Evolutionary conservation across 768 basidiomycete genomes (phyloP).

Genomic region (Cyathus striatus): DNA sequence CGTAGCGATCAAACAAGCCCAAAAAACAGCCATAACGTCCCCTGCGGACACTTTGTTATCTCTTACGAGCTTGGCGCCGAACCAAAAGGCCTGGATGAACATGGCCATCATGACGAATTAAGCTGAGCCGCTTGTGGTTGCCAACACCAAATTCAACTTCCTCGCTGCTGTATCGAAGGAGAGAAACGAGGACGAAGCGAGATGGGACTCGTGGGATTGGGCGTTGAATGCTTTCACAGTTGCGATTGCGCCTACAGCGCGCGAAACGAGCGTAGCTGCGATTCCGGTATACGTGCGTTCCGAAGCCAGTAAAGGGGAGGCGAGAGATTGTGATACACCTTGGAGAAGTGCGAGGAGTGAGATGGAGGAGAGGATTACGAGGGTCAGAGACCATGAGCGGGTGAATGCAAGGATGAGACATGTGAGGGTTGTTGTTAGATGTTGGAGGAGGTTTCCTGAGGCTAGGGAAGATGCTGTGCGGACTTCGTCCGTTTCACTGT

Average conservation of each 20-base stretch:
- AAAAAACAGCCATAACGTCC: conserved; percentile 88
- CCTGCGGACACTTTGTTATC: conserved; percentile 64
- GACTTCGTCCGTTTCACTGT: neutral
- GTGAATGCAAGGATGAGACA: conserved; percentile 79
- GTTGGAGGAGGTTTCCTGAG: conserved; percentile 73
- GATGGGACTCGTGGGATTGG: conserved; percentile 37
- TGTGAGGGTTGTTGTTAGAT: conserved; percentile 73
- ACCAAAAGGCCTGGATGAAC: conserved; percentile 97
- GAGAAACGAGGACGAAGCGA: conserved; percentile 38
- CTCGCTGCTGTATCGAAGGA: conserved; percentile 41
- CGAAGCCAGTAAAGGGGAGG: conserved; percentile 56
- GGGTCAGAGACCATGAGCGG: conserved; percentile 77
- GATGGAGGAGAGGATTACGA: conserved; percentile 88
- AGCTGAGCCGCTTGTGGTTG: conserved; percentile 54
- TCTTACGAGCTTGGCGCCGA: conserved; percentile 93
- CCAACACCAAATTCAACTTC: conserved; percentile 70
- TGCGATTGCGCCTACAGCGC: conserved; percentile 68
- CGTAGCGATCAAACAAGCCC: conserved; percentile 91
- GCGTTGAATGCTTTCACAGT: conserved; percentile 96
- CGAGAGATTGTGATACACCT: conserved; percentile 63
- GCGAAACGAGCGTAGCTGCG: conserved; percentile 79
- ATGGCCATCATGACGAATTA: conserved; percentile 87
- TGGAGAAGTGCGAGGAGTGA: conserved; percentile 79
- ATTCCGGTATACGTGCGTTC: conserved; percentile 65
- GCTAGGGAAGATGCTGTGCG: conserved; percentile 53